These are phyloP conservation scores for Suillus plorans DNA, from an alignment of 768 basidiomycete genomes.

Conservation along the genomic window DNA sequence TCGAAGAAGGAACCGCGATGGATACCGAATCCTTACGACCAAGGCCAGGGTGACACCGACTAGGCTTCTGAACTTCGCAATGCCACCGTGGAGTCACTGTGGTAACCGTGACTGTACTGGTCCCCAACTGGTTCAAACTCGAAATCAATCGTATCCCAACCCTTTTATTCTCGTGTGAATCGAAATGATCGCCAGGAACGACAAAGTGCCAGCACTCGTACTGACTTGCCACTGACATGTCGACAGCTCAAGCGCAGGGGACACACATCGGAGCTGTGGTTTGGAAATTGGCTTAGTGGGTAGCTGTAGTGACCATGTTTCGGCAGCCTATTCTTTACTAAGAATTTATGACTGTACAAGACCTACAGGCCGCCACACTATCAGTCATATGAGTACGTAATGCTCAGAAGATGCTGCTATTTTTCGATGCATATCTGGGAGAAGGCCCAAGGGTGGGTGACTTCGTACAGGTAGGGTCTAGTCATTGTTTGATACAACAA, in stretches of 20 bases:
- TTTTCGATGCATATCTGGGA: neutral
- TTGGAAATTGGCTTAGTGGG: neutral
- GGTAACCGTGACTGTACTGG: neutral
- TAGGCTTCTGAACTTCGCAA: neutral
- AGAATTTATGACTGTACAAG: neutral
- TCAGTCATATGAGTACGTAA: neutral
- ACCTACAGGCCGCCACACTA: neutral
- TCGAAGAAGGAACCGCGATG: neutral
- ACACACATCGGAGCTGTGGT: neutral
- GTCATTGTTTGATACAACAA: neutral
- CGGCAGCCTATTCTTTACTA: neutral
- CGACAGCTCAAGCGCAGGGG: neutral
- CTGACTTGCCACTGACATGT: neutral
- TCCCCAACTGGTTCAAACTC: neutral
- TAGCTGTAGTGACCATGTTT: too few species aligned
- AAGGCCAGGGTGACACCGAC: neutral
- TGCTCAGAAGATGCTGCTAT: neutral
- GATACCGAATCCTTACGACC: neutral
- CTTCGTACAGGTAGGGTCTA: neutral
- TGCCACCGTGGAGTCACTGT: neutral
- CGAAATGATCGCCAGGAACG: slow-evolving; percentile 2
- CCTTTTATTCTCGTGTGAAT: neutral
- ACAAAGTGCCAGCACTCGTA: neutral
- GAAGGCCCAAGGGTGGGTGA: neutral
- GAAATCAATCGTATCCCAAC: neutral